Percentiles rank a stretch among this genome's conserved stretches.
These are phyloP conservation scores for Castanea mollissima DNA, from an alignment of 306 rosid species.

Conservation along the genomic window DNA sequence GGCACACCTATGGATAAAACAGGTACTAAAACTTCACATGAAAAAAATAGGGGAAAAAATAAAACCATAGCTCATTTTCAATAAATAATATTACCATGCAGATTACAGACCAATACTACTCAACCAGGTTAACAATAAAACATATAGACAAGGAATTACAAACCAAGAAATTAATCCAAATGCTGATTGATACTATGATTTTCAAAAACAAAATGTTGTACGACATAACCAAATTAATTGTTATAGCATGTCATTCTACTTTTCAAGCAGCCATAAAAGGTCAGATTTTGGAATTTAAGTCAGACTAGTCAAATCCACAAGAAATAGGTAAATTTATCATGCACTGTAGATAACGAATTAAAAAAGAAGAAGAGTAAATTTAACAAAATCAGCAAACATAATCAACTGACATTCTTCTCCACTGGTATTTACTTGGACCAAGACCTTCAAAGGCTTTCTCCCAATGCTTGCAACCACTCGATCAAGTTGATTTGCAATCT, in stretches of 20 bases:
- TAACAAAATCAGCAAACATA: not conserved
- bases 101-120: no score
- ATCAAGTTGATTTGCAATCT: constrained; percentile 86
- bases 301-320: not conserved
- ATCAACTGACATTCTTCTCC: constrained; percentile 79
- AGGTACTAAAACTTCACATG: not conserved
- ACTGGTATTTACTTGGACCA: constrained; percentile 94
- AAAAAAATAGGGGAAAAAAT: not conserved
- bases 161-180: not conserved
- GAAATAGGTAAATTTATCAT: constrained; percentile 18
- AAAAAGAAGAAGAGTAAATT: not conserved
- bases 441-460: constrained; percentile 78
- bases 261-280: not conserved
- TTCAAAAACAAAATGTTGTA: not conserved
- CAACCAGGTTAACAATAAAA: not conserved
- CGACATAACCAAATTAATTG: not conserved
- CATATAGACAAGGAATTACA: not conserved
- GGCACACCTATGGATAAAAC: not conserved
- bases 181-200: not conserved
- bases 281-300: not conserved
- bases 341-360: not conserved
- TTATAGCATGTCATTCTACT: not conserved
- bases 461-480: constrained; percentile 63
- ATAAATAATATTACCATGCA: not conserved
- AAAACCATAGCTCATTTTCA: not conserved